phyloP scores from a whole-genome alignment of 306 rosid species.

The Rubus idaeus region DNA sequence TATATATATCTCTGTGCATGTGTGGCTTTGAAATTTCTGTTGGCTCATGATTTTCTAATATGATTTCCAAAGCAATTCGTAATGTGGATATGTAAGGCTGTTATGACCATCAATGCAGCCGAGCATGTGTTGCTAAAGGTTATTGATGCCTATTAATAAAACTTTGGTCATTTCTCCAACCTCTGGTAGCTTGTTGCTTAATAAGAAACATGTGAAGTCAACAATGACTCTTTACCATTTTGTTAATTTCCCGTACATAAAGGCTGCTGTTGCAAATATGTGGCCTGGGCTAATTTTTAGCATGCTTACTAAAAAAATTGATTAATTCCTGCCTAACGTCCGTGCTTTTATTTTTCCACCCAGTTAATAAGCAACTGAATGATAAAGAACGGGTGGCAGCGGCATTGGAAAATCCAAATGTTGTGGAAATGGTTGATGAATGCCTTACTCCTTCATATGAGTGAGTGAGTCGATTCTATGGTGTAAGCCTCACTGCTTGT shows the following conservation, averaged over 20 bases:
- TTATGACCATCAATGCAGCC: not conserved
- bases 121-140: not conserved
- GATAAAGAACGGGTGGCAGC: constrained; percentile 96
- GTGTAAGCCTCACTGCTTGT: not conserved
- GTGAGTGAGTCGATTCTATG: constrained; percentile 23
- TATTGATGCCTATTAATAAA: not conserved
- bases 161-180: not conserved
- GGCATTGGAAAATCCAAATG: constrained; percentile 87
- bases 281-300: not conserved
- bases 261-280: not conserved
- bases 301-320: not conserved
- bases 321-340: not conserved
- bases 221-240: not conserved
- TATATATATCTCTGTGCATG: not conserved
- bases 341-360: constrained; percentile 1
- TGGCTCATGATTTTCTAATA: not conserved
- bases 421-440: constrained; percentile 85
- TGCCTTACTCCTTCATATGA: constrained; percentile 78
- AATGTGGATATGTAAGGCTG: not conserved
- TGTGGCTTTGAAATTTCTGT: not conserved
- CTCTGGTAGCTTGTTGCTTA: not conserved
- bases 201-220: not conserved
- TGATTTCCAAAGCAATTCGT: not conserved
- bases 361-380: constrained; percentile 94
- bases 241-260: not conserved